Evolutionary conservation across 768 basidiomycete species (phyloP).

Genomic region (Calocera viscosa): DNA sequence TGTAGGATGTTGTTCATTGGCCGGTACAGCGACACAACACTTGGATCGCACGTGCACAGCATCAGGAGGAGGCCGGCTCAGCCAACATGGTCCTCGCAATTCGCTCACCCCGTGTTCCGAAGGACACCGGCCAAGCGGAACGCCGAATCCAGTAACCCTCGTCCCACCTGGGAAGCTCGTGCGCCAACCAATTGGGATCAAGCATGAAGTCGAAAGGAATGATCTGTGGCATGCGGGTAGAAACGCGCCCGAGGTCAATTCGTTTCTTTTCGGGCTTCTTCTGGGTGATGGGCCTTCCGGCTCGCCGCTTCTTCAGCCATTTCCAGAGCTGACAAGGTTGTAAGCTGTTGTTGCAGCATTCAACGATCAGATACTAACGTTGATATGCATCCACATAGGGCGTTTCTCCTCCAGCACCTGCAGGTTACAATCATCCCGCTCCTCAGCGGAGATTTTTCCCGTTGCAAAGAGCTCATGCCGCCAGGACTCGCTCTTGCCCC

Average conservation of each 20-base stretch:
- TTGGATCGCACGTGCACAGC: too few species aligned
- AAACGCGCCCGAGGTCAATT: neutral
- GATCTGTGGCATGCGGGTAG: neutral
- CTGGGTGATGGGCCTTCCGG: neutral
- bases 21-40: too few species aligned
- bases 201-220: neutral
- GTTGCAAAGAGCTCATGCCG: neutral
- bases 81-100: neutral
- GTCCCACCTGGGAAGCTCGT: neutral
- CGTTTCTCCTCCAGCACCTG: neutral
- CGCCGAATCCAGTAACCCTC: neutral
- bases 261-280: neutral
- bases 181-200: neutral
- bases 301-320: neutral
- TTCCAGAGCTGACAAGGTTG: neutral
- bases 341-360: neutral
- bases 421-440: neutral
- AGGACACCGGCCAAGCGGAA: neutral
- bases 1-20: too few species aligned
- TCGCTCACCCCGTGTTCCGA: neutral
- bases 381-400: neutral
- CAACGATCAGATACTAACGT: neutral
- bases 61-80: neutral
- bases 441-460: neutral
- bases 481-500: neutral